Conservation (phyloP, 345 rosid genomes). For the Limnanthes douglasii region DNA sequence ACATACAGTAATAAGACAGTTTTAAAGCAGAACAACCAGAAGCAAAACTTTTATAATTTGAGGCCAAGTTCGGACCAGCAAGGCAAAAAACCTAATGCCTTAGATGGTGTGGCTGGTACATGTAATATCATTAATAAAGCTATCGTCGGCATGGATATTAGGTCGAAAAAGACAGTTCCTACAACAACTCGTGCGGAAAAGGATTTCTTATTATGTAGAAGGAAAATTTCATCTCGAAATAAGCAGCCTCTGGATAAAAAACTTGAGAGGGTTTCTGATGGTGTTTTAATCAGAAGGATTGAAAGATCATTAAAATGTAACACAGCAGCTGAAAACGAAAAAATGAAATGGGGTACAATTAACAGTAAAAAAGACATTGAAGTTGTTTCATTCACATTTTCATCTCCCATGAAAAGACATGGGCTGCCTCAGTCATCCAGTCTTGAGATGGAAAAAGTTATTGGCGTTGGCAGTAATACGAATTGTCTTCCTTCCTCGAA, state of each 20-base stretch:
- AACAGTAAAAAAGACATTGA: conserved; percentile 36
- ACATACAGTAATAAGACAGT: conserved; percentile 17
- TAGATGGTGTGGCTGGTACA: conserved; percentile 15
- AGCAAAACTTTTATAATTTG: conserved; percentile 48
- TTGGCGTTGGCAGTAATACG: conserved; percentile 9
- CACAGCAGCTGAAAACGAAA: conserved; percentile 18
- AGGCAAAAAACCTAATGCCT: conserved; percentile 17
- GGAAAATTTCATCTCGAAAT: conserved; percentile 23
- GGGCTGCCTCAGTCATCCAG: conserved; percentile 21
- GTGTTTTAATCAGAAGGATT: conserved; percentile 18
- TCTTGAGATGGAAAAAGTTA: conserved; percentile 11
- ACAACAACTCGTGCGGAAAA: conserved; percentile 13
- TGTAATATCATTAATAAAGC: conserved; percentile 26
- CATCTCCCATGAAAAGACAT: conserved; percentile 62
- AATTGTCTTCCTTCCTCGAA: conserved; percentile 10
- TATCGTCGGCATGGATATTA: conserved; percentile 15
- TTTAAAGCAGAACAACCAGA: conserved; percentile 52
- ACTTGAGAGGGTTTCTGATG: conserved; percentile 18
- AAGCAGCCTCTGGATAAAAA: conserved; percentile 22
- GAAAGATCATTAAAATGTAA: conserved; percentile 27
- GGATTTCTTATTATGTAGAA: conserved; percentile 22
- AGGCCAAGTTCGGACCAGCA: conserved; percentile 21
- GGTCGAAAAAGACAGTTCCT: conserved; percentile 20
- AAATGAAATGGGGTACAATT: conserved; percentile 10
- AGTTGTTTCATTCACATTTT: conserved; percentile 79